These are phyloP conservation scores for Pelargonium australe DNA, from an alignment of 441 rosid genomes.

Conservation along the genomic window DNA sequence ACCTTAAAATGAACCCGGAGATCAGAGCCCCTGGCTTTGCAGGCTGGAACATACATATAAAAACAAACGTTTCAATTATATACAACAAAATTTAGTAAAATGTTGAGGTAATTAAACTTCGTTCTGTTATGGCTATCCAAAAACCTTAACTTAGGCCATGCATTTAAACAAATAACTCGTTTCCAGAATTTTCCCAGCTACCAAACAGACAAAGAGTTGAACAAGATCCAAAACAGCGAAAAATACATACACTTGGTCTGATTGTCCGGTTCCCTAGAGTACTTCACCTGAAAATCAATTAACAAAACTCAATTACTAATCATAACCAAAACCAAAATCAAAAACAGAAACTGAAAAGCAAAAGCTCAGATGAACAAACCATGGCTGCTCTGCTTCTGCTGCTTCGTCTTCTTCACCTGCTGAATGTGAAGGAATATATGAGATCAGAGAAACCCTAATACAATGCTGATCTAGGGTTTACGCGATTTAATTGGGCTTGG, in stretches of 20 bases:
- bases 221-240: too few species aligned
- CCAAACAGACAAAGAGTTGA: too few species aligned
- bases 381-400: not conserved
- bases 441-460: constrained; percentile 2
- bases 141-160: too few species aligned
- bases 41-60: constrained; percentile 35
- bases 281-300: constrained; percentile 50
- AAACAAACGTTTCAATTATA: not conserved
- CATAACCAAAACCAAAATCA: not conserved
- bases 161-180: too few species aligned
- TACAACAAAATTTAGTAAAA: too few species aligned
- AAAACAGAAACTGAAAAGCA: not conserved
- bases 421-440: not conserved
- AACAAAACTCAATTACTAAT: not conserved
- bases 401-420: not conserved
- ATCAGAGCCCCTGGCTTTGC: constrained; percentile 71
- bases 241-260: constrained; percentile 53
- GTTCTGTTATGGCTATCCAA: too few species aligned
- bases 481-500: not conserved
- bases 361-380: not conserved
- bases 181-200: too few species aligned
- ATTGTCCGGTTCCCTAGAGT: constrained; percentile 66
- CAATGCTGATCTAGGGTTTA: not conserved
- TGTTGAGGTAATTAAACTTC: too few species aligned
- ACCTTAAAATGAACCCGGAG: constrained; percentile 76